phyloP scores from a whole-genome alignment of 495 filamentous ascomycete genomes.

The Sabuloglossum arenarium region DNA sequence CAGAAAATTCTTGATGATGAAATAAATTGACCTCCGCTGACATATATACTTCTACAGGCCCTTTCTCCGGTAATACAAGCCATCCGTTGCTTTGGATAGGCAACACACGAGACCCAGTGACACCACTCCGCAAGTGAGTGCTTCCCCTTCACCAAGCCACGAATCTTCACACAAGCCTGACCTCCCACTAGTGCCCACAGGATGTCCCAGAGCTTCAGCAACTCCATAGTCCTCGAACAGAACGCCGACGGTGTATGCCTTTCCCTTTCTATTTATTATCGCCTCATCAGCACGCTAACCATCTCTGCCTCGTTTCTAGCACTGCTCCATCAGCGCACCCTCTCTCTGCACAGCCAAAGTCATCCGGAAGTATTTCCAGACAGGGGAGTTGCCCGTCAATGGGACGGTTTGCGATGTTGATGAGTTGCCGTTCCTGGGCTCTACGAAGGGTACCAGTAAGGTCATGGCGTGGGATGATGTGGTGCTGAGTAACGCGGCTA shows the following conservation, averaged over 20 bases:
- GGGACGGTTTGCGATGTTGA: background rate
- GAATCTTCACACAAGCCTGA: background rate
- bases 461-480: background rate
- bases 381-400: conserved; percentile 6
- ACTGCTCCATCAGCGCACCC: conserved; percentile 8
- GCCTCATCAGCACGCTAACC: background rate
- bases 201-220: background rate
- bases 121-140: background rate
- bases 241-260: background rate
- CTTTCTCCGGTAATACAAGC: background rate
- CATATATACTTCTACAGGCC: background rate
- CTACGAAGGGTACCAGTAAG: background rate
- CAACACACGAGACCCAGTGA: background rate
- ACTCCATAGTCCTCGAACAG: background rate
- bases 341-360: conserved; percentile 7
- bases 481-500: background rate
- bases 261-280: background rate
- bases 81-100: background rate
- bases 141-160: background rate
- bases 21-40: background rate
- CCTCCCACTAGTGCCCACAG: background rate
- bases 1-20: background rate
- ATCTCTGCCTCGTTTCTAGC: background rate
- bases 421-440: background rate
- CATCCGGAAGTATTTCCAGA: conserved; percentile 11